Evolutionary conservation across 2,329 filamentous ascomycete genomes (phyloP), one percentile per base, ranked within the genome.

Genomic region (Chaetomium globosum): DNA sequence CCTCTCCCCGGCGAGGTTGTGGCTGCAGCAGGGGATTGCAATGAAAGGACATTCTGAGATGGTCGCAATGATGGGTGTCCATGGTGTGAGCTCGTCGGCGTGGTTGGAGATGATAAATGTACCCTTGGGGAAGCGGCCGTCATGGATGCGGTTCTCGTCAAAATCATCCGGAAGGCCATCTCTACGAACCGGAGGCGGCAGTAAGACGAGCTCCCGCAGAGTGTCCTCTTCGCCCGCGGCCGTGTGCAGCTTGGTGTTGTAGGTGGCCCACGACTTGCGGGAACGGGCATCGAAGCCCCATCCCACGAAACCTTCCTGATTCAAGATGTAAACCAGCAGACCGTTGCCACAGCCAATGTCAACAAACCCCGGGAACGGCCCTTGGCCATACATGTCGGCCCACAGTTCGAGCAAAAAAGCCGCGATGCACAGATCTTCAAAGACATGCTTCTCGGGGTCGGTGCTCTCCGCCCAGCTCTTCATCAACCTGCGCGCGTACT

Each of bases 31-130:
- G 1, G 95, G 95, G 53, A 99, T 97, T 71, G 91, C 90, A 67
- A 99, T 87, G 76, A 97, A 99, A 0, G 93, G 90, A 12, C 89
- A 90, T 2, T 85, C 79, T 0, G 89, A 93, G 1, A 92, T 80
- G 7, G 87, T 85, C 0, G 92, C 93, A 49, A 99, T 85, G 21
- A 98, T 84, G 0, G 95, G 95, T 0, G 95, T 98, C 95, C 95
- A 99, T 0, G 92, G 87, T 0, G 95, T 99, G 16, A 99, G 84
- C 78, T 99, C 93, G 75, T 99, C 95, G 12, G 94, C 94, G 76
- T 99, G 95, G 74, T 99, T 99, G 57, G 93, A 96, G 68, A 99
- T 90, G 72, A 99, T 92, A 77, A 99, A 99, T 0, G 92, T 96
- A 31, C 87, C 87, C 19, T 77, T 75, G 0, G 86, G 82, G 73